Conservation (phyloP, 1,284 basidiomycete genomes). For the Chalciporus piperatoides region DNA sequence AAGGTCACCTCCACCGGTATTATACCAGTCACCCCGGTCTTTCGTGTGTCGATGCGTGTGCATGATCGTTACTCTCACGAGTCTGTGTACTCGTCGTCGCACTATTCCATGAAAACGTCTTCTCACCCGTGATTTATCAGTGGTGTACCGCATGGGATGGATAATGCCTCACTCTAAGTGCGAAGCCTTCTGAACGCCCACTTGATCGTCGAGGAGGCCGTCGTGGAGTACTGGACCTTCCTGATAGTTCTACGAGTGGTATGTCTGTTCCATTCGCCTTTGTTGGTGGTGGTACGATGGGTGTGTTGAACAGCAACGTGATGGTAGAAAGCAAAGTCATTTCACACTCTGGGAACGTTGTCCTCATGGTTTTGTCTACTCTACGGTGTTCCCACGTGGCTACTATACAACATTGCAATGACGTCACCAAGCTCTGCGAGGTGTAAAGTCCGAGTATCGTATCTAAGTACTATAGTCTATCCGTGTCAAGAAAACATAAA, state of each 20-base stretch:
- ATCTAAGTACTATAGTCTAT: too few species aligned
- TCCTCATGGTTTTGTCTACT: not conserved
- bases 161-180: slow-evolving; percentile 16
- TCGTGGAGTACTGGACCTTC: not conserved
- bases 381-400: slow-evolving; percentile 11
- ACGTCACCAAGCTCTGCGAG: too few species aligned
- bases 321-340: slow-evolving; percentile 16
- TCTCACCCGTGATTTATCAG: slow-evolving; percentile 1
- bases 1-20: too few species aligned
- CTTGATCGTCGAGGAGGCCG: not conserved
- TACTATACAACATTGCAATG: too few species aligned
- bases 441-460: too few species aligned
- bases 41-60: not conserved
- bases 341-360: slow-evolving; percentile 10
- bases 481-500: too few species aligned
- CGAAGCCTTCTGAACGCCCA: slow-evolving; percentile 3
- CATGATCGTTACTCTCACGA: slow-evolving; percentile 10
- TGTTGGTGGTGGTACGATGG: slow-evolving; percentile 9
- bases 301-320: slow-evolving; percentile 25
- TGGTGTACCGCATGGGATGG: not conserved
- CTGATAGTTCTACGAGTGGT: slow-evolving; percentile 15
- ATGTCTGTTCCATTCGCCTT: slow-evolving; percentile 5
- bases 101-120: slow-evolving; percentile 12
- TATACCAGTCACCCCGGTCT: not conserved
- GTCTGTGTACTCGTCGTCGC: slow-evolving; percentile 13